These are phyloP conservation scores for Aspergillus transmontanensis DNA, from an alignment of 2,329 filamentous ascomycete genomes.

Conservation along the genomic window DNA sequence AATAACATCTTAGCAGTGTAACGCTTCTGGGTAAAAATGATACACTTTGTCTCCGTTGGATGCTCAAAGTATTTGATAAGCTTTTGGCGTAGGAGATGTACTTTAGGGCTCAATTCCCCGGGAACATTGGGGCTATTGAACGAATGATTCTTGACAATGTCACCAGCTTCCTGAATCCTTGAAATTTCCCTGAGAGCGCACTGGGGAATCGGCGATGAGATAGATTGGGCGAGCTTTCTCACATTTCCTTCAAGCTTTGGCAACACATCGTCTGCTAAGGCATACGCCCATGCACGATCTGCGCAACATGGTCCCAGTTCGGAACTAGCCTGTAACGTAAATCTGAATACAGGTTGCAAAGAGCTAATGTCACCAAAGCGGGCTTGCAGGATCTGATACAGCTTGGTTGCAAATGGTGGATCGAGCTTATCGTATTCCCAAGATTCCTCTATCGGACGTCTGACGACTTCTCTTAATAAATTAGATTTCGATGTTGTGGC, in stretches of 20 bases:
- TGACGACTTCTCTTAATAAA: constrained; percentile 61
- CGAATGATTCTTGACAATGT: constrained; percentile 56
- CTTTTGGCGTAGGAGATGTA: constrained; percentile 62
- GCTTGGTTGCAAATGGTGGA: constrained; percentile 61
- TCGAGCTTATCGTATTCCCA: constrained; percentile 58
- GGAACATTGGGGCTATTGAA: constrained; percentile 45
- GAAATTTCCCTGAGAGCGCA: constrained; percentile 56
- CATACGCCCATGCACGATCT: constrained; percentile 76
- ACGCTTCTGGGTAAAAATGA: constrained; percentile 82
- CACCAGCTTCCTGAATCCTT: constrained; percentile 61
- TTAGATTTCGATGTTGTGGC: constrained; percentile 69
- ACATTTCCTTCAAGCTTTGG: constrained; percentile 61
- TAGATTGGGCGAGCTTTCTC: constrained; percentile 13
- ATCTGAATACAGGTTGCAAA: constrained; percentile 61
- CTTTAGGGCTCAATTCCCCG: constrained; percentile 70
- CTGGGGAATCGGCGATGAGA: constrained; percentile 21
- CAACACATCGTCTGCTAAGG: constrained; percentile 64
- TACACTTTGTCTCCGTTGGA: constrained; percentile 66
- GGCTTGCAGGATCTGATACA: constrained; percentile 61
- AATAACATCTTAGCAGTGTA: constrained; percentile 74
- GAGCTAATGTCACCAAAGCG: constrained; percentile 55
- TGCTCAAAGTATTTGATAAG: constrained; percentile 65
- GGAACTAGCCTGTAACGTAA: constrained; percentile 61
- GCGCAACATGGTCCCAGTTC: constrained; percentile 82
- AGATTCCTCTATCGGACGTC: constrained; percentile 61